Base-by-base conservation (phyloP, 495 filamentous ascomycete species). In the Tuber umbilicatum region DNA sequence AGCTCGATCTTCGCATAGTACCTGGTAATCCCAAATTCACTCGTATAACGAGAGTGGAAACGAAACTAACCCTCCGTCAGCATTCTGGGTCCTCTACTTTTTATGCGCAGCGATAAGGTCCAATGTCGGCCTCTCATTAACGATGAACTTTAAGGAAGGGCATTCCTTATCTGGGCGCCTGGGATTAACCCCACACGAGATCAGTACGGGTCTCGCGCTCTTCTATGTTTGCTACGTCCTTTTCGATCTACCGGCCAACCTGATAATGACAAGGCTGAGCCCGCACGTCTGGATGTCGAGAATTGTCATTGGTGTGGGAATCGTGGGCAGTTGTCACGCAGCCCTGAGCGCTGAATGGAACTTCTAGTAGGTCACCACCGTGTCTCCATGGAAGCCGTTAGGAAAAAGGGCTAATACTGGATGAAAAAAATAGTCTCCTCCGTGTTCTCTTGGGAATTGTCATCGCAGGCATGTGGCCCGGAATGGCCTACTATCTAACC, bases 51-150 rank as follows among this genome's bases (percentile, higher is more conserved):
- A 19, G 37, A 70, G 38, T 40, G 17, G 35, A 37, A 31, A 60
- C 43, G 60, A n/a, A 74, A 27, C 70, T 76, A 72, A 78, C 76
- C 45, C 7, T 69, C 67, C 72, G 37, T 69, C 71, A 88, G 92
- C 94, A 50, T 94, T 97, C 83, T 97, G 93, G 93, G 84, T 90
- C n/a, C 86, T 97, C 12, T 97, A 97, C 84, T 97, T 97, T 83
- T 87, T 97, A 74, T 93, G 91, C 86, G 95, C 94, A 1, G 93
- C 93, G 72, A 93, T 97, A 81, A 90, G 93, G 68, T 94, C 92
- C 76, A 97, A 96, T 86, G 91, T 97, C 76, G 92, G 92, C 31
- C 87, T 97, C 76, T 91, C 94, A 41, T 92, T 97, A 83, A 97
- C 94, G 3, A 97, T 97, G 93, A 96, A 97, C 83, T 79, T 84